These are phyloP conservation scores for Rhodotorula taiwanensis DNA, from an alignment of 768 basidiomycete species.

Conservation along the genomic window DNA sequence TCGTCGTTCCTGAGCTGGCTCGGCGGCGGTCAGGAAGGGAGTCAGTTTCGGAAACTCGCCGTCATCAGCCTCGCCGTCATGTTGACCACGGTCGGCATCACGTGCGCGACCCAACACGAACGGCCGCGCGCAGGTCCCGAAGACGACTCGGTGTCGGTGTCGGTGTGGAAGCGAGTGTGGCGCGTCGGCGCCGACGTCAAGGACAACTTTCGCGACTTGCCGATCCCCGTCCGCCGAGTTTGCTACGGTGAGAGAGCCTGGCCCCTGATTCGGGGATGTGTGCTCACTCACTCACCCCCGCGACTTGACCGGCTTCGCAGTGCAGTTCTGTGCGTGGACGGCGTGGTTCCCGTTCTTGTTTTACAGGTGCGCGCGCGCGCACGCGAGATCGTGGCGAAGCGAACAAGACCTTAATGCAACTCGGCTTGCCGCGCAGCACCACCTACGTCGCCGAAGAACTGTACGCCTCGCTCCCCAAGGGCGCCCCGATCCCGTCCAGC, in stretches of 20 bases:
- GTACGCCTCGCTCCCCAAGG: conserved; percentile 8
- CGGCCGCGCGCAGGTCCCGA: conserved; percentile 2
- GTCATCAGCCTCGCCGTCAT: conserved; percentile 74
- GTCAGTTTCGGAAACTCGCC: conserved; percentile 94
- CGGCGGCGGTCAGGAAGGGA: conserved; percentile 52
- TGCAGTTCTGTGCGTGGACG: conserved; percentile 39
- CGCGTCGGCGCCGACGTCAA: conserved; percentile 46
- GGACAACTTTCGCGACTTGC: conserved; percentile 24
- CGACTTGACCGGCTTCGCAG: background rate
- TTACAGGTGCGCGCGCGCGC: conserved; percentile 15
- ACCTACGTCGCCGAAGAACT: conserved; percentile 36
- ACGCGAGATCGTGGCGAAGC: no score
- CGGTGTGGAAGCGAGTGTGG: background rate
- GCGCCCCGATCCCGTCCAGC: conserved; percentile 39
- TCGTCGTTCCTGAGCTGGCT: conserved; percentile 64
- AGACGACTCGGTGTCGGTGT: conserved; percentile 1
- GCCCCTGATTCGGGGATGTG: no score
- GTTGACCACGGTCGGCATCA: conserved; percentile 73
- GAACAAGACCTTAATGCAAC: no score
- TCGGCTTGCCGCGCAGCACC: conserved; percentile 18
- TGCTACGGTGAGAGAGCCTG: conserved; percentile 36
- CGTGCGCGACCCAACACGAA: conserved; percentile 67
- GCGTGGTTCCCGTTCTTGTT: conserved; percentile 36
- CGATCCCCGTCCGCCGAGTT: conserved; percentile 35
- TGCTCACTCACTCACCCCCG: background rate